A percentile compares a stretch with the other conserved stretches of the same genome.
phyloP scores from a whole-genome alignment of 2,329 filamentous ascomycete species.

The Coniella vitis region DNA sequence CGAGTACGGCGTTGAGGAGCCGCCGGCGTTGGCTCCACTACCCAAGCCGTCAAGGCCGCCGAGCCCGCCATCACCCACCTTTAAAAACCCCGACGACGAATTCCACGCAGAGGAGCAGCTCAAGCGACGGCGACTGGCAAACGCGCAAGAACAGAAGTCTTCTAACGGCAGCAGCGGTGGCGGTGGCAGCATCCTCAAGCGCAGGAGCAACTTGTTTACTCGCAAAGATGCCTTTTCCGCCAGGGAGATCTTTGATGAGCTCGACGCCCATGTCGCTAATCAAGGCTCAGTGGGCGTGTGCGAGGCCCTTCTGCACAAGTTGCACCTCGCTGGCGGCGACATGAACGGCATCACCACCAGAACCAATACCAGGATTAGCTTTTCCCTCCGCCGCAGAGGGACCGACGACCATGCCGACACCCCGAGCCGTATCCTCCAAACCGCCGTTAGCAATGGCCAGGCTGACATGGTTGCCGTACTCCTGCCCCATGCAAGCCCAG shows the following conservation, averaged over 20 bases:
- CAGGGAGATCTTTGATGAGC: conserved; percentile 44
- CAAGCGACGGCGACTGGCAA: conserved; percentile 34
- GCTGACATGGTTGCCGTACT: conserved; percentile 48
- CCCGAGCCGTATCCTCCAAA: conserved; percentile 42
- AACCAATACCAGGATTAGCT: conserved; percentile 32
- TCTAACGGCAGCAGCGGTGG: conserved; percentile 23
- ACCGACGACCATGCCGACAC: conserved; percentile 45
- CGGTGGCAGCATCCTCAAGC: conserved; percentile 22
- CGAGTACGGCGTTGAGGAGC: conserved; percentile 42
- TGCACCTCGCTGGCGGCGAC: conserved; percentile 43
- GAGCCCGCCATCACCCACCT: conserved; percentile 32
- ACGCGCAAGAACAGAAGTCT: conserved; percentile 24
- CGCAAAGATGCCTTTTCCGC: conserved; percentile 45
- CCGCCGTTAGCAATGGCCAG: conserved; percentile 43
- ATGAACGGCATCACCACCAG: conserved; percentile 40
- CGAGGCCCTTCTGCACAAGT: conserved; percentile 46
- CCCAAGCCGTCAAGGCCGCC: conserved; percentile 27
- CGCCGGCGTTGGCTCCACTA: conserved; percentile 32
- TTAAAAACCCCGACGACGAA: conserved; percentile 43
- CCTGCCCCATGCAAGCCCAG: conserved; percentile 44
- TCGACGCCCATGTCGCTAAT: conserved; percentile 42
- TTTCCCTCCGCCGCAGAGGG: conserved; percentile 44
- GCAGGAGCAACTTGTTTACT: conserved; percentile 38
- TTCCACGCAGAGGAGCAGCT: conserved; percentile 47
- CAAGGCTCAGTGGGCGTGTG: conserved; percentile 47